A percentile compares a stretch with the other conserved stretches of the same genome.
Evolutionary conservation across 1,139 yeast genomes (phyloP).

Genomic region (Pichia sp.): DNA sequence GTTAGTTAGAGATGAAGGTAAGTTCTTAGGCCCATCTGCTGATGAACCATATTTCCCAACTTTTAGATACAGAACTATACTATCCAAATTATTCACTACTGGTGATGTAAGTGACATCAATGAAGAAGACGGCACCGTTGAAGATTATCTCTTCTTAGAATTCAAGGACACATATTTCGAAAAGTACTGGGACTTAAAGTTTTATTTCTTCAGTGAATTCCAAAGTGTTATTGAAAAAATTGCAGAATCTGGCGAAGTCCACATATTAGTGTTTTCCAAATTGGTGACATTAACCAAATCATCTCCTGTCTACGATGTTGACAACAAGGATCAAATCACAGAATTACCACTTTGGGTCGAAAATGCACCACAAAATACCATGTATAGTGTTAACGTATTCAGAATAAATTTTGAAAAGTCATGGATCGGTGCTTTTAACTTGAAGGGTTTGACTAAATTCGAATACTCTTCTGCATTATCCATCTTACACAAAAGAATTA

Average conservation of each 20-base stretch:
- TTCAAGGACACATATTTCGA: constrained; percentile 55
- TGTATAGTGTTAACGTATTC: constrained; percentile 57
- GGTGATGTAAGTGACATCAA: constrained; percentile 36
- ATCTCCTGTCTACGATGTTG: constrained; percentile 32
- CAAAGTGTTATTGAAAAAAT: constrained; percentile 22
- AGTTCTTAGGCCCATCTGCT: constrained; percentile 47
- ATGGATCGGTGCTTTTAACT: constrained; percentile 56
- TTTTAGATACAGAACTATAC: constrained; percentile 47
- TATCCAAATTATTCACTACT: constrained; percentile 43
- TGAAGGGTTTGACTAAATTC: constrained; percentile 36
- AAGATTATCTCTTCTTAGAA: constrained; percentile 58
- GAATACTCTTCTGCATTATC: constrained; percentile 72
- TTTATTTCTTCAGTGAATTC: constrained; percentile 52
- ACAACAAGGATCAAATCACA: constrained; percentile 34
- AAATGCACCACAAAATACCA: constrained; percentile 44
- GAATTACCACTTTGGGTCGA: constrained; percentile 36
- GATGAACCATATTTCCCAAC: constrained; percentile 65
- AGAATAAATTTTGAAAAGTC: constrained; percentile 67
- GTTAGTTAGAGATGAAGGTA: constrained; percentile 59
- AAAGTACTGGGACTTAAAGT: constrained; percentile 65
- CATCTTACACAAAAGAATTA: constrained; percentile 77
- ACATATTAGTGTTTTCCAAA: constrained; percentile 39
- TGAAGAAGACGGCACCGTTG: constrained; percentile 45
- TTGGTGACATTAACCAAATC: constrained; percentile 40
- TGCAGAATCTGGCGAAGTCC: constrained; percentile 16